Evolutionary conservation across 2,329 filamentous ascomycete species (phyloP), one percentile per base, ranked within the genome.

Genomic region (Tolypocladium ophioglossoides): DNA sequence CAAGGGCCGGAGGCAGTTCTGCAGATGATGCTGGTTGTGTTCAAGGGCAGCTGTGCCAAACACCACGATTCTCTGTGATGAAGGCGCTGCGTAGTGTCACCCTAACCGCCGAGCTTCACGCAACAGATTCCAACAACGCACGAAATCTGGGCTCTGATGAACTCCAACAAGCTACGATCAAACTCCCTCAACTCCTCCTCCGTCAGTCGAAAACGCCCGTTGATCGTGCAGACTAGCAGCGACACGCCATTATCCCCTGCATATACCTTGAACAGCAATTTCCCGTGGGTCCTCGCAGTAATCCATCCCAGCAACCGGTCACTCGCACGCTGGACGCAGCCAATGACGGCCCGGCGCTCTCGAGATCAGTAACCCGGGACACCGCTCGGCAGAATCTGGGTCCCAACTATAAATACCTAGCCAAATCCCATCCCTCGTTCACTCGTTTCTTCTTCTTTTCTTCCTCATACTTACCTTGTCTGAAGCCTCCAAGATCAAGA

Each of bases 401-500:
- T 10, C 27, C 14, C n/a, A 11, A 14, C 18, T 58, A 57, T 57
- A 59, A 52, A 56, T 50, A 30, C 3, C 38, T 20, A 24, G 20
- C 27, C 24, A 35, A 22, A 37, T 24, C 40, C 51, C 35, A 3
- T 18, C 16, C 2, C 4, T 50, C 47, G 55, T 52, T 27, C 12
- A 3, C 41, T 57, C 44, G 53, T 53, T 52, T 54, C 50, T 55
- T 61, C 60, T 64, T 55, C 60, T 68, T 69, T 63, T 50, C 65
- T 66, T 72, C 69, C 71, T 74, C 70, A 77, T 77, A 77, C 75
- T 77, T 77, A 77, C 74, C 74, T 77, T 76, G 69, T 69, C 68
- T 65, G 63, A 68, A 65, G 58, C 53, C 58, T 55, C 60, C 67
- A 65, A 63, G 74, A 64, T 77, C 74, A 77, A 62, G 70, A 72